phyloP scores from a whole-genome alignment of 2,329 filamentous ascomycete species.

The Ophiostoma sp. region DNA sequence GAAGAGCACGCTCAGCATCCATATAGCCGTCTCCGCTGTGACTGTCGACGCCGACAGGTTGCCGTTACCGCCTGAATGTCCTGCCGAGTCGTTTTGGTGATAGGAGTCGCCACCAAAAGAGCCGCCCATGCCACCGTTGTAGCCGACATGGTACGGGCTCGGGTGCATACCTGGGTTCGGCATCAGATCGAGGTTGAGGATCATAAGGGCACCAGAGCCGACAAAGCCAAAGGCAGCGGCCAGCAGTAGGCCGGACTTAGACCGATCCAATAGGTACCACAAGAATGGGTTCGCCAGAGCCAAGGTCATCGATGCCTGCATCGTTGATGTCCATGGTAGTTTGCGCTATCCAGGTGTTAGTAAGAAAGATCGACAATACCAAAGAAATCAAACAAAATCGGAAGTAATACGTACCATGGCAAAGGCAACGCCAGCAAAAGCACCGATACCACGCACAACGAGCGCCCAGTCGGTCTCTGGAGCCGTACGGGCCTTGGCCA shows the following conservation, averaged over 20 bases:
- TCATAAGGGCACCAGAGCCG: conserved; percentile 72
- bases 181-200: conserved; percentile 75
- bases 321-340: conserved; percentile 88
- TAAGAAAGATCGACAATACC: background rate
- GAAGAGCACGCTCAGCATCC: conserved; percentile 91
- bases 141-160: conserved; percentile 21
- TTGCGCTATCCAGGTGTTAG: conserved; percentile 61
- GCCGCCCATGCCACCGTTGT: background rate
- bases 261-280: conserved; percentile 95
- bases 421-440: conserved; percentile 62
- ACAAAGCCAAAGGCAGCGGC: conserved; percentile 70
- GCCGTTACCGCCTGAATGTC: background rate
- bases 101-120: conserved; percentile 23
- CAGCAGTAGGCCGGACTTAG: conserved; percentile 78
- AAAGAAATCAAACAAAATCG: conserved; percentile 3
- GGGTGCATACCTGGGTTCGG: conserved; percentile 58
- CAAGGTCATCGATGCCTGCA: conserved; percentile 88
- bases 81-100: conserved; percentile 31
- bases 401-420: conserved; percentile 68
- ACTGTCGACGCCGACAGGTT: conserved; percentile 45
- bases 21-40: conserved; percentile 72
- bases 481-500: conserved; percentile 38
- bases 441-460: conserved; percentile 58
- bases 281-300: conserved; percentile 88
- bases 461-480: conserved; percentile 71